Evolutionary conservation across 139 green algal species (phyloP).

Genomic region (Helicosporidium sp.): DNA sequence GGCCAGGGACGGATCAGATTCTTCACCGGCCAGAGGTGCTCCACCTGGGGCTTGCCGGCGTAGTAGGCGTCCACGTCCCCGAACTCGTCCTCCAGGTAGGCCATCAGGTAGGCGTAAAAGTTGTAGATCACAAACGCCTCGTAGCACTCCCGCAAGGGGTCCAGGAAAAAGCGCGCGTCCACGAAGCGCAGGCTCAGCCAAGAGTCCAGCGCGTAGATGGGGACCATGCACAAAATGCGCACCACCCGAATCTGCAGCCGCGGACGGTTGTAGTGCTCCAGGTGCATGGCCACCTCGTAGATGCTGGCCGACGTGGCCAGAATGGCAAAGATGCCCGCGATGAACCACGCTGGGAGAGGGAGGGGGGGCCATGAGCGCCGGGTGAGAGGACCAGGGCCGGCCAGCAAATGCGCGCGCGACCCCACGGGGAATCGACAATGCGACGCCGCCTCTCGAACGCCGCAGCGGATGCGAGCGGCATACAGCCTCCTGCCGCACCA

Average conservation of each 20-base stretch:
- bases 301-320: constrained; percentile 57
- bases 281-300: constrained; percentile 84
- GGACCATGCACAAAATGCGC: constrained; percentile 77
- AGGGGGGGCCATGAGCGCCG: too few relatives aligned
- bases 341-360: constrained; percentile 53
- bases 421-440: constrained; percentile 1
- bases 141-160: constrained; percentile 74
- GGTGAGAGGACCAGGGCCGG: neutral
- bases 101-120: constrained; percentile 82
- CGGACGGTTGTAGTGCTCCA: constrained; percentile 76
- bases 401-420: constrained; percentile 11
- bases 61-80: constrained; percentile 48
- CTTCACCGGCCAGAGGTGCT: constrained; percentile 46
- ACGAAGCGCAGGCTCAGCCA: constrained; percentile 70
- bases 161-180: constrained; percentile 44
- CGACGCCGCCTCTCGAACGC: neutral
- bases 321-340: constrained; percentile 78
- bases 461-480: too few relatives aligned
- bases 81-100: constrained; percentile 60
- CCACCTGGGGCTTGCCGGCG: constrained; percentile 22
- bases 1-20: constrained; percentile 20
- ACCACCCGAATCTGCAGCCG: constrained; percentile 73
- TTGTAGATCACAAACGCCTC: constrained; percentile 89
- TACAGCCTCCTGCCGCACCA: too few relatives aligned
- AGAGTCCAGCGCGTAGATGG: constrained; percentile 70